Base-by-base conservation (phyloP, 441 rosid species). In the Biscutella laevigata region DNA sequence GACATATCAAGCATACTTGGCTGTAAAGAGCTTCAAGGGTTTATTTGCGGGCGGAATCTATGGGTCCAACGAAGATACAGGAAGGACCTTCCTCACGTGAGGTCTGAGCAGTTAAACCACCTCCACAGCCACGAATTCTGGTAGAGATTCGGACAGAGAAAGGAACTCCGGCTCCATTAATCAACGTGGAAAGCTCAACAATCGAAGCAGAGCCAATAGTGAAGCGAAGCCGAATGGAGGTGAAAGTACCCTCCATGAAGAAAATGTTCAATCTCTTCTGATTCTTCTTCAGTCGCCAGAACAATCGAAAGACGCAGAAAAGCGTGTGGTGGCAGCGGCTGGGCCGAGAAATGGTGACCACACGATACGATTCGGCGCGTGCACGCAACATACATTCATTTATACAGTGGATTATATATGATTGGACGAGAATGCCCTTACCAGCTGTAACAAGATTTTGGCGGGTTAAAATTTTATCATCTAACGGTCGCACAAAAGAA, bases 31-130 rank as follows among this genome's bases (percentile, higher is more conserved):
- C 96, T 83, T 87, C 98, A 0, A 91, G 71, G 7, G 94, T 82
- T 74, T 91, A 96, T 74, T 85, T 68, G 28, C 83, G 82, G 27
- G 96, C 98, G 35, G 95, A 84, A 64, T 87, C 98, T 30, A 91
- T 63, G 3, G 95, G 98, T 12, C 96, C 98, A 21, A 87, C 94
- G 72, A 53, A 91, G 62, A 91, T 71, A 34, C 98, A 87, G 45
- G 96, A 91, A 49, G 95, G 98, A 3, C 85, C 96, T 52, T 91
- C 86, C 19, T 78, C 74, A 28, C 68, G 62, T 50, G 73, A 48
- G 10, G 71, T 66, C 30, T 61, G 46, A 1, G 75, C 56, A 4
- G 74, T 64, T 20, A 63, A 47, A 19, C 59, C 68, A 59, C 69
- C 60, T 1, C 71, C 76, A 2, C 60, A 61, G 66, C 67, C 61